These are phyloP conservation scores for Pyrenophora graminea DNA, from an alignment of 2,329 filamentous ascomycete species.

Conservation along the genomic window DNA sequence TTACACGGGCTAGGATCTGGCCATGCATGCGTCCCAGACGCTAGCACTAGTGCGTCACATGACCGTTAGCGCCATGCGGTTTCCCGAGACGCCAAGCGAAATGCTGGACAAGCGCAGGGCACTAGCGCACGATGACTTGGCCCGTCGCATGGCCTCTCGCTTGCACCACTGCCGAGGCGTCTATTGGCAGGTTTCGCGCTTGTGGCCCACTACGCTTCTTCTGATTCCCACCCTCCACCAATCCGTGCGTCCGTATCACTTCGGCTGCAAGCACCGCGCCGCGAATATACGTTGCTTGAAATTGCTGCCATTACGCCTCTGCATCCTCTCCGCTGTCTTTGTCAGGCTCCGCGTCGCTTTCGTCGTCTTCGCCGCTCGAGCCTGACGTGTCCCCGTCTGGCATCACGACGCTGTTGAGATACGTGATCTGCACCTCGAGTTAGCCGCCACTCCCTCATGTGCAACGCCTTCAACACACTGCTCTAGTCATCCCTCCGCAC, in stretches of 20 bases:
- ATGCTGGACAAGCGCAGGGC: slow-evolving; percentile 14
- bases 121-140: slow-evolving; percentile 24
- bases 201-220: slow-evolving; percentile 15
- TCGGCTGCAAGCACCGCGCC: slow-evolving; percentile 19
- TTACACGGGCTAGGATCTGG: slow-evolving; percentile 15
- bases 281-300: slow-evolving; percentile 21
- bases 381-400: slow-evolving; percentile 49
- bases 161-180: slow-evolving; percentile 20
- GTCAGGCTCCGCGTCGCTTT: slow-evolving; percentile 24
- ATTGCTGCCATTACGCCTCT: slow-evolving; percentile 17
- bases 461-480: slow-evolving; percentile 1
- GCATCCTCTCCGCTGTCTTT: slow-evolving; percentile 13
- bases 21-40: slow-evolving; percentile 4
- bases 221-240: slow-evolving; percentile 12
- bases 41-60: slow-evolving; percentile 19
- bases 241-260: slow-evolving; percentile 6
- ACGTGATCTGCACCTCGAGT: slow-evolving; percentile 50
- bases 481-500: background rate
- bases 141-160: slow-evolving; percentile 18
- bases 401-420: slow-evolving; percentile 57
- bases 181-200: slow-evolving; percentile 35
- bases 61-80: slow-evolving; percentile 27
- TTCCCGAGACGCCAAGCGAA: slow-evolving; percentile 9
- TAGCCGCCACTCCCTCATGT: slow-evolving; percentile 18
- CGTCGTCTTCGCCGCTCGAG: slow-evolving; percentile 35